These are phyloP conservation scores for Xerocomellus amylosporus DNA, from an alignment of 768 basidiomycete genomes.

Conservation along the genomic window DNA sequence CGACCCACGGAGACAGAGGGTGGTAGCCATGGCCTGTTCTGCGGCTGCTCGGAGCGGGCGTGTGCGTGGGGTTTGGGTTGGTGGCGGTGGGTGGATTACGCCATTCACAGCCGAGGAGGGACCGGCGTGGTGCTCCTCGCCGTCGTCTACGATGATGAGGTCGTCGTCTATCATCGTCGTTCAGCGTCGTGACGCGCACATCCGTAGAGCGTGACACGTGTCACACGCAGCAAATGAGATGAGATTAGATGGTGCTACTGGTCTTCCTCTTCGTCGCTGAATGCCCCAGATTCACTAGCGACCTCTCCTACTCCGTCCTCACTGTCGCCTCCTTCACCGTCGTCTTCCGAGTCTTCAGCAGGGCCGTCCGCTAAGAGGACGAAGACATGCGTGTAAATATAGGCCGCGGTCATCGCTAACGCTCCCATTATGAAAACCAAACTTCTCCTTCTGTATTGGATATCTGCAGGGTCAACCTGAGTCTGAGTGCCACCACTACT, in stretches of 20 bases:
- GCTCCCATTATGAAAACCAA: conserved; percentile 54
- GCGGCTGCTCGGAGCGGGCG: conserved; percentile 34
- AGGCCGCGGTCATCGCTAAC: conserved; percentile 42
- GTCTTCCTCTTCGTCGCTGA: conserved; percentile 19
- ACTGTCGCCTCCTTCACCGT: conserved; percentile 4
- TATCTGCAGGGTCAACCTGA: conserved; percentile 39
- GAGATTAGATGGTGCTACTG: background rate
- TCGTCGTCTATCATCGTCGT: conserved; percentile 51
- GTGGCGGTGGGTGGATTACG: conserved; percentile 14
- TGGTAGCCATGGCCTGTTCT: conserved; percentile 36
- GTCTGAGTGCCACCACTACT: conserved; percentile 9
- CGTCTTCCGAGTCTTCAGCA: background rate
- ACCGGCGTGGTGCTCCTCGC: conserved; percentile 41
- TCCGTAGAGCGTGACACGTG: conserved; percentile 16
- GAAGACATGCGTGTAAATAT: conserved; percentile 21
- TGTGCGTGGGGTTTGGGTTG: conserved; percentile 23
- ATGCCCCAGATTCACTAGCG: background rate
- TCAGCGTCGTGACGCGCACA: background rate
- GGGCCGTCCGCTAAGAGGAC: background rate
- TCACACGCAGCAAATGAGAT: background rate
- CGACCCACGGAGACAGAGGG: conserved; percentile 31
- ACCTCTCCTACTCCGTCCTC: conserved; percentile 17
- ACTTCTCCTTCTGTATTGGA: conserved; percentile 45
- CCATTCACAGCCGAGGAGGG: conserved; percentile 36
- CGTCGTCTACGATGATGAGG: conserved; percentile 60